A percentile compares a stretch with the other conserved stretches of the same genome.
These are phyloP conservation scores for Paramarasmius palmivorus DNA, from an alignment of 1,284 basidiomycete species.

Conservation along the genomic window DNA sequence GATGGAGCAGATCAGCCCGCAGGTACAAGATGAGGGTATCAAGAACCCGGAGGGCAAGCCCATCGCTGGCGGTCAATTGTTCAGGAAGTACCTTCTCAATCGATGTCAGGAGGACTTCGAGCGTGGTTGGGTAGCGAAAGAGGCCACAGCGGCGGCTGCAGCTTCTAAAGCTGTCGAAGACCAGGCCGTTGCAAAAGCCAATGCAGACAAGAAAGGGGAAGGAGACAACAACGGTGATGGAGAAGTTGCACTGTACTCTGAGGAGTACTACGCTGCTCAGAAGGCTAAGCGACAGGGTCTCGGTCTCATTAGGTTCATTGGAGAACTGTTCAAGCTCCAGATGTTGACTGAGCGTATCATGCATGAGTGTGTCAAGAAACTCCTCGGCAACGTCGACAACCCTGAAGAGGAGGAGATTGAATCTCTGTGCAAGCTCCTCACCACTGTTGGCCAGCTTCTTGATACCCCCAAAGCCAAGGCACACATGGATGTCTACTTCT, in stretches of 20 bases:
- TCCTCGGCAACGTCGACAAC: conserved; percentile 88
- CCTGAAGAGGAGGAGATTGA: conserved; percentile 99
- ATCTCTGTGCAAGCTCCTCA: conserved; percentile 89
- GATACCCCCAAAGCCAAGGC: conserved; percentile 80
- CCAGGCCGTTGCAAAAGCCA: conserved; percentile 62
- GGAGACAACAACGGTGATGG: conserved; percentile 40
- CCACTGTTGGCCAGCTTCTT: conserved; percentile 84
- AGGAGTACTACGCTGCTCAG: conserved; percentile 95
- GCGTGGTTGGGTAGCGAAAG: conserved; percentile 81
- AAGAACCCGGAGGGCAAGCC: conserved; percentile 78
- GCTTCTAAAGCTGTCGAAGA: conserved; percentile 60
- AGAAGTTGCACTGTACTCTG: conserved; percentile 80
- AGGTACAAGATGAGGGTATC: conserved; percentile 87
- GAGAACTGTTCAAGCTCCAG: conserved; percentile 95
- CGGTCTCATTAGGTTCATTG: conserved; percentile 96
- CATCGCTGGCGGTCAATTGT: conserved; percentile 88
- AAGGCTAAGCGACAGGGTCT: conserved; percentile 97
- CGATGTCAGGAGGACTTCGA: conserved; percentile 96
- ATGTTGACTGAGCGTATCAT: conserved; percentile 96
- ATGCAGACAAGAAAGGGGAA: conserved; percentile 50
- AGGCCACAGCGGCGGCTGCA: conserved; percentile 61
- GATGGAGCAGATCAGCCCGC: conserved; percentile 85
- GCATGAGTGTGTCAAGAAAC: conserved; percentile 95
- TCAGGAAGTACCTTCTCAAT: conserved; percentile 92
- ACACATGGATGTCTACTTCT: conserved; percentile 93